These are phyloP conservation scores for Curvularia sp. DNA, from an alignment of 2,329 filamentous ascomycete genomes.

Conservation along the genomic window DNA sequence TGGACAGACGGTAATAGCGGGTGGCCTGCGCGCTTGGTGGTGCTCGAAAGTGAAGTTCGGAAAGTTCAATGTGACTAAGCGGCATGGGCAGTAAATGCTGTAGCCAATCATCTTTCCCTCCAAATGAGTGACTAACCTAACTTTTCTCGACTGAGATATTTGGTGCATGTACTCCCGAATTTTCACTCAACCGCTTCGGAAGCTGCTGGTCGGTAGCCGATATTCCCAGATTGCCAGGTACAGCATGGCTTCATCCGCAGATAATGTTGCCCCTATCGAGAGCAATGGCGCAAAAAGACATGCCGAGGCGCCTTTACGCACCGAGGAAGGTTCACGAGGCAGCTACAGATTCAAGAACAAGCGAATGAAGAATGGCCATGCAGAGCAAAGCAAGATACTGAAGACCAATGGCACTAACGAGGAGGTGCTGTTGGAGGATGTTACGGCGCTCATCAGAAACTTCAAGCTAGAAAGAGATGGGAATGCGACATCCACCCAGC, in stretches of 20 bases:
- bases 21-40: constrained; percentile 20
- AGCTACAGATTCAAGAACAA: constrained; percentile 55
- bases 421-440: constrained; percentile 57
- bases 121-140: constrained; percentile 36
- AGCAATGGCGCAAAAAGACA: constrained; percentile 46
- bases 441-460: constrained; percentile 54
- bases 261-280: constrained; percentile 41
- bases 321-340: constrained; percentile 45
- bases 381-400: constrained; percentile 44
- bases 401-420: constrained; percentile 57
- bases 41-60: constrained; percentile 32
- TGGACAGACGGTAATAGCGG: constrained; percentile 11
- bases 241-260: constrained; percentile 47
- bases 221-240: constrained; percentile 20
- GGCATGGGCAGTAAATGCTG: constrained; percentile 14
- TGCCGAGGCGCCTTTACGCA: constrained; percentile 44
- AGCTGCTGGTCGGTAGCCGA: constrained; percentile 30
- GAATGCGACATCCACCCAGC: constrained; percentile 25
- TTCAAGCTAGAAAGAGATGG: constrained; percentile 35
- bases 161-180: constrained; percentile 33
- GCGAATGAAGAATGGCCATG: constrained; percentile 56
- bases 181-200: constrained; percentile 38
- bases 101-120: constrained; percentile 38
- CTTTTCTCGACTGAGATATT: constrained; percentile 26
- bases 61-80: constrained; percentile 34